These are phyloP conservation scores for Botrytis elliptica DNA, from an alignment of 2,329 filamentous ascomycete genomes.

Conservation along the genomic window DNA sequence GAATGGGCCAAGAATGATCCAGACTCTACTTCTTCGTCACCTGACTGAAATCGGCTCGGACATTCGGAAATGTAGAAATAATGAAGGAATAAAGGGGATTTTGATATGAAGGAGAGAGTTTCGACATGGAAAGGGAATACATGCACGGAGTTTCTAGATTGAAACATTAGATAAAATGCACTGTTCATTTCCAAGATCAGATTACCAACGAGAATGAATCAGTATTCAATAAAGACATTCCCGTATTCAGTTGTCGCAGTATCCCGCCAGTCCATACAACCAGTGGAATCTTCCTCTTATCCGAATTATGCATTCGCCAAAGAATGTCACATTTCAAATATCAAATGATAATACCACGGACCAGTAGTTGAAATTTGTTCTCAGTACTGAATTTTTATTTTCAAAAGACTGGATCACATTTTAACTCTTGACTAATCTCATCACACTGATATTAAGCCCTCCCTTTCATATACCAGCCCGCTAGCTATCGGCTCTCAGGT, in stretches of 20 bases:
- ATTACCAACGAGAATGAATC: background rate
- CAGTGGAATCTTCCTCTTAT: background rate
- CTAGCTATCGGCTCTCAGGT: conserved; percentile 2
- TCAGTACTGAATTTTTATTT: background rate
- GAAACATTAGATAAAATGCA: background rate
- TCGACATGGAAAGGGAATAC: background rate
- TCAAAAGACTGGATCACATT: background rate
- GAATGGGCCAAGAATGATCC: background rate
- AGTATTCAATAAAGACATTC: background rate
- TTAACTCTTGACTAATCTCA: conserved; percentile 8
- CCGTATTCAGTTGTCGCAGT: background rate
- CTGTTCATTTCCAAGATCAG: background rate
- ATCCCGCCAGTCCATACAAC: background rate
- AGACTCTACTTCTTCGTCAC: background rate
- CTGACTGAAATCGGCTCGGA: no score
- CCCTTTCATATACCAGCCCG: background rate
- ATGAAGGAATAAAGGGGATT: no score
- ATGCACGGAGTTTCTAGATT: background rate
- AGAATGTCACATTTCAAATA: background rate
- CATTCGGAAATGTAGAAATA: no score
- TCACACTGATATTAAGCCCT: conserved; percentile 16
- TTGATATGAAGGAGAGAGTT: background rate
- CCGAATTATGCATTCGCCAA: no score
- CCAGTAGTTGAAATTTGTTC: background rate
- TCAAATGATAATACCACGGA: background rate